Base-by-base conservation (phyloP, 257 asterid species). In the Fraxinus excelsior region DNA sequence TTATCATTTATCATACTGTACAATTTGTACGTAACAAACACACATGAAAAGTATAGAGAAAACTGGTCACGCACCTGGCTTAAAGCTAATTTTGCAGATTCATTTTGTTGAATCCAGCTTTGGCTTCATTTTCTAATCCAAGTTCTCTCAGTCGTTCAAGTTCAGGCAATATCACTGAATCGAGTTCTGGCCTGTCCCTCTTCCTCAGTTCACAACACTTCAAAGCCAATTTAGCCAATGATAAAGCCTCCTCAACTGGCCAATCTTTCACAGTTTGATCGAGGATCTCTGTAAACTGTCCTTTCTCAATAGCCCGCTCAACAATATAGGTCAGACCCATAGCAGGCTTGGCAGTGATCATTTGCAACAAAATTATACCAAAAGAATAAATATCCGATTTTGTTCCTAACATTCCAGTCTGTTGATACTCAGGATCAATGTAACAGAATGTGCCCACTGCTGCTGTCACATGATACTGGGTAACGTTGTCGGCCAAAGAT, bases 361-460 rank as follows among this genome's bases (percentile, higher is more conserved):
- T 80, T 37, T 80, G 83, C 44, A 80, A 74, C 74, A 80, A 56
- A 76, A 80, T 46, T 32, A 80, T 67, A 12, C 83, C 83, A 14
- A 80, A 67, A 2, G 83, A 80, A 49, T 80, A 80, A 2, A 80
- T 67, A 13, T 80, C 83, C 1, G 83, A 80, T 34, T 80, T 80
- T 10, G 74, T 53, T 5, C 83, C 83, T 21, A 80, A 62, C 77
- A 74, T 80, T 28, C 83, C 83, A 0, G 83, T 80, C 21, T 80
- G 83, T 10, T 80, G 83, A 37, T 80, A 80, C 73, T 80, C 83
- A 0, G 83, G 83, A 25, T 80, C 80, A 14, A 80, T 80, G 70
- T 80, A 80, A 51, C 83, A 80, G 40, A 80, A 80, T 2, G 83
- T 80, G 34, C 83, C 83, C 3, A 76, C 83, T 42, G 83, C 74